These are phyloP conservation scores for Peronospora farinosa DNA, from an alignment of 352 stramenopile genomes.

Conservation along the genomic window DNA sequence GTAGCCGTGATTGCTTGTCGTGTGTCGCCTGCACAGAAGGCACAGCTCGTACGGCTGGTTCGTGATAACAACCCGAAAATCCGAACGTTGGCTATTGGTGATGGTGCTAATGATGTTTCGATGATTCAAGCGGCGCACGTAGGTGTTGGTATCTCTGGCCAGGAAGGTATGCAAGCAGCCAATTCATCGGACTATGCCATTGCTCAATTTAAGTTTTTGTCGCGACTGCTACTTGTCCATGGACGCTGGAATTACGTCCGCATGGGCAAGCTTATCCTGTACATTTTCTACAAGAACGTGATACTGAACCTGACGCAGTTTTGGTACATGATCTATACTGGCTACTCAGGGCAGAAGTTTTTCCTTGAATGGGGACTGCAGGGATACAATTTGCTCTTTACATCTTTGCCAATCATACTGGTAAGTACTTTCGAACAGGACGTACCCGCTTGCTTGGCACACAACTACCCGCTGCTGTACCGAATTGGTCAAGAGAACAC, in stretches of 20 bases:
- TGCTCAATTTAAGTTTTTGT: constrained; percentile 90
- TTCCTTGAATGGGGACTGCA: constrained; percentile 83
- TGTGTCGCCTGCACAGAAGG: constrained; percentile 91
- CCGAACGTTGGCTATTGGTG: constrained; percentile 88
- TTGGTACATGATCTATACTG: constrained; percentile 90
- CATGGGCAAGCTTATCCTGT: constrained; percentile 89
- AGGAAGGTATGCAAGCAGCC: constrained; percentile 92
- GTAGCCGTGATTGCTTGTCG: constrained; percentile 90
- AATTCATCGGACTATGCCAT: constrained; percentile 94
- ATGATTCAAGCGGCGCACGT: constrained; percentile 94
- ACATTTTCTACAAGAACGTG: constrained; percentile 96
- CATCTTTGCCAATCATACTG: constrained; percentile 76
- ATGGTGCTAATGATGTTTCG: constrained; percentile 94
- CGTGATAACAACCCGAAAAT: constrained; percentile 81
- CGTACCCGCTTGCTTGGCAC: constrained; percentile 55
- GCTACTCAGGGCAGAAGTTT: constrained; percentile 85
- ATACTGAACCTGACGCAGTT: constrained; percentile 93
- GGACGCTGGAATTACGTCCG: constrained; percentile 92
- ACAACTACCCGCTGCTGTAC: constrained; percentile 76
- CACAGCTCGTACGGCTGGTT: constrained; percentile 88
- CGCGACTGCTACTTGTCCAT: constrained; percentile 88
- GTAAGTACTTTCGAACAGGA: constrained; percentile 85
- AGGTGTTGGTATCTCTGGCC: constrained; percentile 88
- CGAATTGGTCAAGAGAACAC: constrained; percentile 79
- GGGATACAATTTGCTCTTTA: constrained; percentile 87